Percentiles rank a stretch among this genome's conserved stretches.
Evolutionary conservation across 805 yeast genomes (phyloP).

Genomic region (Hanseniaspora nectarophila): DNA sequence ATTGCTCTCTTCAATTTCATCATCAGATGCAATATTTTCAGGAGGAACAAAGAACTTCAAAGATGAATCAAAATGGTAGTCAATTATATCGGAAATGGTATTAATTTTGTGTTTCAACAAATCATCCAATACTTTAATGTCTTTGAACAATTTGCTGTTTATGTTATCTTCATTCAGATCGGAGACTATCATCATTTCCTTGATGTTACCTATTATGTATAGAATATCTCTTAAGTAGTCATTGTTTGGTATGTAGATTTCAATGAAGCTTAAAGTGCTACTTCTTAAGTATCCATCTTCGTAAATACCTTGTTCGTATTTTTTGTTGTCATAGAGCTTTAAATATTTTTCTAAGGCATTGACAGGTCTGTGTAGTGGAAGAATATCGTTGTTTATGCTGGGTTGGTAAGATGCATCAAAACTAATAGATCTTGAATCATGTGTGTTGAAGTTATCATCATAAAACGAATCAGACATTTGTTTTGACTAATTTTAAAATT

Average conservation of each 20-base stretch:
- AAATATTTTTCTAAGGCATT: conserved; percentile 5
- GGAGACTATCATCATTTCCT: conserved; percentile 63
- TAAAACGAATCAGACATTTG: conserved; percentile 1
- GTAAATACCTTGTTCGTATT: not conserved
- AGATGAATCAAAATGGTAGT: conserved; percentile 32
- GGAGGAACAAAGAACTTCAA: conserved; percentile 29
- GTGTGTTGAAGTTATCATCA: not conserved
- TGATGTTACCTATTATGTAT: conserved; percentile 73
- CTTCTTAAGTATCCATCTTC: conserved; percentile 31
- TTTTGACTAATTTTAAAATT: not conserved
- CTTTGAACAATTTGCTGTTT: conserved; percentile 19
- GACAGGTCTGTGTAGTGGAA: conserved; percentile 4
- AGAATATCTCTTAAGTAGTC: conserved; percentile 80
- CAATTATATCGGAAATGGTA: conserved; percentile 50
- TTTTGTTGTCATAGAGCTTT: conserved; percentile 2
- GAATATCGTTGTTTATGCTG: not conserved
- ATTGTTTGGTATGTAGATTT: conserved; percentile 67
- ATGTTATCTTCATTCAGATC: conserved; percentile 52
- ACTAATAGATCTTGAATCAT: conserved; percentile 1
- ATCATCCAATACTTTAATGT: conserved; percentile 78
- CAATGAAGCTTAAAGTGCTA: conserved; percentile 93
- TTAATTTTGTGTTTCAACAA: conserved; percentile 80
- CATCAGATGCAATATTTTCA: conserved; percentile 14
- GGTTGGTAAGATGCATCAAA: not conserved
- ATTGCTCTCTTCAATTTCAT: conserved; percentile 11